These are phyloP conservation scores for Solanum lycopersicoides DNA, from an alignment of 257 asterid species.

Conservation along the genomic window DNA sequence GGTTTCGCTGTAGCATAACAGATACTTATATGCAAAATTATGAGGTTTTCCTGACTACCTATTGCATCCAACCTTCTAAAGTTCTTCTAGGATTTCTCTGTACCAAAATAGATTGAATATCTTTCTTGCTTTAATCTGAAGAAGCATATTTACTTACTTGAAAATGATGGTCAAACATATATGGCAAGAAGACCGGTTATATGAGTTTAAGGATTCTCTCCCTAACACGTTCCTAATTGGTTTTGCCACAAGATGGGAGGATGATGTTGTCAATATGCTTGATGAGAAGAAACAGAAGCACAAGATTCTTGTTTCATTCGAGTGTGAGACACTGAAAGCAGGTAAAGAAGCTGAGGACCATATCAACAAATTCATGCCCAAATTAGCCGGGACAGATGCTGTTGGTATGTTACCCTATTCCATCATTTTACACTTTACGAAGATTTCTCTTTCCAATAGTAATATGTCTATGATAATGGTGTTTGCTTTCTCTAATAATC, in stretches of 20 bases:
- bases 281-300: constrained; percentile 54
- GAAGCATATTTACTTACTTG: neutral
- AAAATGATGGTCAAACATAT: neutral
- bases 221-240: neutral
- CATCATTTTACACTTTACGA: neutral
- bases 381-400: constrained; percentile 82
- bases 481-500: neutral
- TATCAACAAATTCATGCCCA: constrained; percentile 86
- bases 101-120: neutral
- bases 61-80: neutral
- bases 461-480: neutral
- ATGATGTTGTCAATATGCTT: constrained; percentile 77
- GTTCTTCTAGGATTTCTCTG: neutral
- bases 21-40: neutral
- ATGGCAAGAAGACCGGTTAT: neutral
- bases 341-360: constrained; percentile 91
- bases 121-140: neutral
- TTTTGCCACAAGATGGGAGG: constrained; percentile 69
- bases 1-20: neutral
- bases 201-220: neutral
- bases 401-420: constrained; percentile 42
- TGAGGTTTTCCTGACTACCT: neutral
- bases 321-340: constrained; percentile 87
- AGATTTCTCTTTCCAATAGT: neutral
- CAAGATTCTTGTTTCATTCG: constrained; percentile 56